Conservation (phyloP, 2,329 filamentous ascomycete genomes). For the Hypoxylon sp. region DNA sequence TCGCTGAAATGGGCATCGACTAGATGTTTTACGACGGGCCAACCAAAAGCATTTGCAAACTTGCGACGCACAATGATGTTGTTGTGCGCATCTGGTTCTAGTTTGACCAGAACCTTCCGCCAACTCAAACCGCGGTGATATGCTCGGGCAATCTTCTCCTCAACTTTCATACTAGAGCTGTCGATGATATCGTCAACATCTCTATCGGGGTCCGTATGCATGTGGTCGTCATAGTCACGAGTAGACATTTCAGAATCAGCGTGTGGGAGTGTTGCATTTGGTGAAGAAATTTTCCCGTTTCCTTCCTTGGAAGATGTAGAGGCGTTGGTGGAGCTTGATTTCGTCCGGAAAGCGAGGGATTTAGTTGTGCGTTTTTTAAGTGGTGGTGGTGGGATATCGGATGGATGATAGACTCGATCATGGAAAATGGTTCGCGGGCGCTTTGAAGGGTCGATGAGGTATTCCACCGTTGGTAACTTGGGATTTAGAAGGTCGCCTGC, state of each 20-base stretch:
- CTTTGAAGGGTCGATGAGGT: slow-evolving; percentile 84
- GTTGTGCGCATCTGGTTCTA: slow-evolving; percentile 98
- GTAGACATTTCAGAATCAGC: slow-evolving; percentile 62
- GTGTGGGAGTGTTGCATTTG: slow-evolving; percentile 55
- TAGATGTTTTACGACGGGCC: slow-evolving; percentile 95
- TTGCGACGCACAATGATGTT: slow-evolving; percentile 97
- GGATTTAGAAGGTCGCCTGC: slow-evolving; percentile 94
- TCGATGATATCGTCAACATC: slow-evolving; percentile 66
- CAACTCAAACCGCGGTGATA: slow-evolving; percentile 94
- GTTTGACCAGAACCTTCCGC: slow-evolving; percentile 95
- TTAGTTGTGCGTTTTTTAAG: slow-evolving; percentile 67
- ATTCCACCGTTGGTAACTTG: slow-evolving; percentile 84
- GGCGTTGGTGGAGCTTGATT: slow-evolving; percentile 47
- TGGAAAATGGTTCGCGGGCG: slow-evolving; percentile 95
- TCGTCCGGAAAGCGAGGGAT: slow-evolving; percentile 55
- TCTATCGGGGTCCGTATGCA: slow-evolving; percentile 63
- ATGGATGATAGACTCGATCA: slow-evolving; percentile 93
- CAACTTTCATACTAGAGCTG: slow-evolving; percentile 83
- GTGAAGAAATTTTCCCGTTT: slow-evolving; percentile 56
- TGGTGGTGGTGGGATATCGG: slow-evolving; percentile 89
- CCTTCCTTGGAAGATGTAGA: slow-evolving; percentile 46
- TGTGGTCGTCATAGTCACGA: slow-evolving; percentile 68
- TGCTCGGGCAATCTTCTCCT: slow-evolving; percentile 96
- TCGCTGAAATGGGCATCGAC: slow-evolving; percentile 95
- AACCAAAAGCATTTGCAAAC: slow-evolving; percentile 97